Evolutionary conservation across 169 alveolate genomes (phyloP).

Genomic region (Pseudocohnilembus persalinus): DNA sequence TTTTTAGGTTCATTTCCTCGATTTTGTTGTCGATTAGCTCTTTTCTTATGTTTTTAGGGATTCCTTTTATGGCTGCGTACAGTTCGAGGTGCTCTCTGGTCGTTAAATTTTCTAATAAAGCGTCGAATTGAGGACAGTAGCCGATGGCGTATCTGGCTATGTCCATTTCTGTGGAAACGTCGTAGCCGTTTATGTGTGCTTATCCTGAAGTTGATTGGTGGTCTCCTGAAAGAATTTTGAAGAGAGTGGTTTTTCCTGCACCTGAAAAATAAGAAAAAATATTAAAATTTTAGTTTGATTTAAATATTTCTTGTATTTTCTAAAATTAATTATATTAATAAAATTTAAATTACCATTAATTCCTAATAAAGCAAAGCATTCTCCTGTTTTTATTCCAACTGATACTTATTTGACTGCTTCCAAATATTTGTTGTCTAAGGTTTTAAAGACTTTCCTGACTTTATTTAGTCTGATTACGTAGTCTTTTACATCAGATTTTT

Average conservation of each 20-base stretch:
- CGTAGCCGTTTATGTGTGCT: conserved; percentile 66
- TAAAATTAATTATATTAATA: too few species aligned
- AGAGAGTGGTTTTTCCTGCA: conserved; percentile 92
- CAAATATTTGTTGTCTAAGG: conserved; percentile 36
- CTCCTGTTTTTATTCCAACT: conserved; percentile 81
- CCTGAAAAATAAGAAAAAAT: too few species aligned
- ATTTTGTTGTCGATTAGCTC: conserved; percentile 58
- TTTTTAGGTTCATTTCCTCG: conserved; percentile 67
- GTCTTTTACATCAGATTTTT: conserved; percentile 30
- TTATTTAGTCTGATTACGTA: conserved; percentile 35
- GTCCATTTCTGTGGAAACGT: conserved; percentile 52
- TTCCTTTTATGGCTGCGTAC: conserved; percentile 83
- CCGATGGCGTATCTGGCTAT: conserved; percentile 79
- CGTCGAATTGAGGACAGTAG: conserved; percentile 88
- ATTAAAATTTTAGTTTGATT: too few species aligned
- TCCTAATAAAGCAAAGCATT: conserved; percentile 89
- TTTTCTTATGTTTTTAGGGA: conserved; percentile 42
- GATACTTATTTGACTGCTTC: conserved; percentile 78
- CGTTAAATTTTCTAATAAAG: conserved; percentile 70
- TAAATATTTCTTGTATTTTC: too few species aligned
- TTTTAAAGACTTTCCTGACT: conserved; percentile 45
- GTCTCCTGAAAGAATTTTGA: conserved; percentile 85
- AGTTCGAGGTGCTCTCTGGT: conserved; percentile 80
- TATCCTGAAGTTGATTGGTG: conserved; percentile 69
- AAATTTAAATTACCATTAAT: too few species aligned